These are phyloP conservation scores for Trichoderma gamsii DNA, from an alignment of 495 filamentous ascomycete species.

Conservation along the genomic window DNA sequence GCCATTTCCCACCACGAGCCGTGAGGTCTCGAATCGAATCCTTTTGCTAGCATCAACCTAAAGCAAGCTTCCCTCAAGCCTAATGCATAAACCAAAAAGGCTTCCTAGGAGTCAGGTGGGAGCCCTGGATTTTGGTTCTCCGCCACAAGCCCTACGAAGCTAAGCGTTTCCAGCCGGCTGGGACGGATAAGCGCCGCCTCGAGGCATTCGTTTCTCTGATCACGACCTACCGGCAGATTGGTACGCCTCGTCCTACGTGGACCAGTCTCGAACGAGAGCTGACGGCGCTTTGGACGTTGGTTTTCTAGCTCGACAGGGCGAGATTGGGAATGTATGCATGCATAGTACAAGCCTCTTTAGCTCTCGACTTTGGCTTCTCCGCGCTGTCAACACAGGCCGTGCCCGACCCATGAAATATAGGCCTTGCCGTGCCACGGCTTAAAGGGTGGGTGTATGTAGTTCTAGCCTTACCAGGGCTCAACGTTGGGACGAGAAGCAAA, in stretches of 20 bases:
- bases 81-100: not conserved
- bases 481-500: not conserved
- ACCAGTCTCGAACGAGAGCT: not conserved
- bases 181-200: not conserved
- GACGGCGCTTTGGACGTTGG: not conserved
- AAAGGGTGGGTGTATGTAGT: not conserved
- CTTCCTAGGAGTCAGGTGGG: not conserved
- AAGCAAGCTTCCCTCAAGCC: not conserved
- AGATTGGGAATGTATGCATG: not conserved
- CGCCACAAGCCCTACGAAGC: slow-evolving; percentile 12
- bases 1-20: not conserved
- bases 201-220: not conserved
- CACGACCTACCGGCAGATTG: not conserved
- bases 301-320: not conserved
- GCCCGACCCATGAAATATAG: not conserved
- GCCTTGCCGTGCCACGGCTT: not conserved
- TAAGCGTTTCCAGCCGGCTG: not conserved
- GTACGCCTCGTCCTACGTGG: not conserved
- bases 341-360: not conserved
- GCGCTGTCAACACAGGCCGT: not conserved
- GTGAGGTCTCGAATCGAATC: not conserved
- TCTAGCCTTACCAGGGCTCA: slow-evolving; percentile 1
- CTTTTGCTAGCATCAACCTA: not conserved
- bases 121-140: not conserved
- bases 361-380: not conserved